Evolutionary conservation across 2,329 filamentous ascomycete species (phyloP).

Genomic region (Penicillium sp.): DNA sequence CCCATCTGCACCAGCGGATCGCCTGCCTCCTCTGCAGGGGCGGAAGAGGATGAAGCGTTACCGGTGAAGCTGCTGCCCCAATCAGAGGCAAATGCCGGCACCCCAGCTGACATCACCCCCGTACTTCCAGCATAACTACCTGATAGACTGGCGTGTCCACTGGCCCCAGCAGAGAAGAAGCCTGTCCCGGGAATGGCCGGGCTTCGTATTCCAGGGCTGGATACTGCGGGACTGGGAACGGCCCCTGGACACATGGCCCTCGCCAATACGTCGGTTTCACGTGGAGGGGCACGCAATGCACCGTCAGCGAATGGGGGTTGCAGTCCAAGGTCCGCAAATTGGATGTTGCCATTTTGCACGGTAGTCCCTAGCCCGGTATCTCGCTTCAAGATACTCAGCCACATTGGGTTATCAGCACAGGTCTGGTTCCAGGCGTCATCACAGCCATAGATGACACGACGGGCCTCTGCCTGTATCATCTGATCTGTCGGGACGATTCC

Average conservation of each 20-base stretch:
- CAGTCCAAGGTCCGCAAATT: conserved; percentile 39
- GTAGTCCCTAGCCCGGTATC: conserved; percentile 37
- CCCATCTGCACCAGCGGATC: conserved; percentile 37
- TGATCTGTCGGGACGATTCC: conserved; percentile 37
- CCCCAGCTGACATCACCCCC: conserved; percentile 25
- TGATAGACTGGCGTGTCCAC: conserved; percentile 32
- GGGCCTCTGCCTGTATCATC: conserved; percentile 35
- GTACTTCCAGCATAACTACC: conserved; percentile 35
- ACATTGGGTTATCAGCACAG: conserved; percentile 44
- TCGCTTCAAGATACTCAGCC: conserved; percentile 44
- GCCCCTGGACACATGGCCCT: conserved; percentile 21
- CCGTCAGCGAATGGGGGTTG: conserved; percentile 42
- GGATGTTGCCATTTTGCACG: conserved; percentile 31
- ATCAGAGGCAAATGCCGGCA: conserved; percentile 30
- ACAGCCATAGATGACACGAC: conserved; percentile 31
- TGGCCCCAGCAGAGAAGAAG: conserved; percentile 34
- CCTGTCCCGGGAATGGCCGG: conserved; percentile 28
- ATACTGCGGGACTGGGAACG: conserved; percentile 24
- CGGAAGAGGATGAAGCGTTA: conserved; percentile 28
- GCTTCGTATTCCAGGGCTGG: conserved; percentile 32
- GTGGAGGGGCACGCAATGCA: conserved; percentile 31
- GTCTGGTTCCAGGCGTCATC: conserved; percentile 42
- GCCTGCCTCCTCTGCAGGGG: conserved; percentile 27
- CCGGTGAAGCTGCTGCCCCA: conserved; percentile 32
- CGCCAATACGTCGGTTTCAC: conserved; percentile 31